Evolutionary conservation across 1,139 yeast species (phyloP), one percentile per base, ranked within the genome.

Genomic region (Geotrichum siamense): DNA sequence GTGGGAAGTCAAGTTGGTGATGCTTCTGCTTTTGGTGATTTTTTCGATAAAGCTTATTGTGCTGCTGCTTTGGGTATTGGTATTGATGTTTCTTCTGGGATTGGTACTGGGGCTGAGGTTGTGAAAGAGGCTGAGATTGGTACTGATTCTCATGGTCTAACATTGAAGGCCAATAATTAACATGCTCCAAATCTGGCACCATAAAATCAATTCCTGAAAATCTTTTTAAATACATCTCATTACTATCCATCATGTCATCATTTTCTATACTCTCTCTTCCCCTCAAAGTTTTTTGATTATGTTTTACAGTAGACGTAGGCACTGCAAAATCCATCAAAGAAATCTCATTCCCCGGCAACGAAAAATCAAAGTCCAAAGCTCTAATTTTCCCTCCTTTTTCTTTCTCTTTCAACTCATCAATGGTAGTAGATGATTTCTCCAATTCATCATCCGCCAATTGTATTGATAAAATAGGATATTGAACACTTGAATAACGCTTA

Each of bases 111-210:
- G 10, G 36, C 25, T 8, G 25, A 16, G 10, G 8, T 9, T 10
- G 25, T 13, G 20, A 16, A n/a, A 17, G 21, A 16, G 34, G 12
- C 34, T 5, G 37, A 5, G 26, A 12, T 9, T 16, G 25, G 22
- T 10, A 25, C 26, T 10, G 13, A n/a, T n/a, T 5, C 19, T 10
- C 26, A 9, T 33, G 26, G 5, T 33, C 27, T 9, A 33, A 26
- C 8, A 33, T 19, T 10, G 37, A 20, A 8, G 37, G 19, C 37
- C 37, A 33, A n/a, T 33, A 33, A 21, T 33, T 33, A 26, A 33
- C 37, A 17, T 33, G 37, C 17, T 33, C 37, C 25, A 33, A 26
- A n/a, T 33, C 37, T 9, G 37, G 37, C 17, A 33, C 26, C n/a
- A 20, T 15, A 20, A 33, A 33, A 26, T 33, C 21, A 9, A 33